Percentiles rank a stretch among this genome's conserved stretches.
Evolutionary conservation across 345 rosid species (phyloP).

Genomic region (Aurinia saxatilis): DNA sequence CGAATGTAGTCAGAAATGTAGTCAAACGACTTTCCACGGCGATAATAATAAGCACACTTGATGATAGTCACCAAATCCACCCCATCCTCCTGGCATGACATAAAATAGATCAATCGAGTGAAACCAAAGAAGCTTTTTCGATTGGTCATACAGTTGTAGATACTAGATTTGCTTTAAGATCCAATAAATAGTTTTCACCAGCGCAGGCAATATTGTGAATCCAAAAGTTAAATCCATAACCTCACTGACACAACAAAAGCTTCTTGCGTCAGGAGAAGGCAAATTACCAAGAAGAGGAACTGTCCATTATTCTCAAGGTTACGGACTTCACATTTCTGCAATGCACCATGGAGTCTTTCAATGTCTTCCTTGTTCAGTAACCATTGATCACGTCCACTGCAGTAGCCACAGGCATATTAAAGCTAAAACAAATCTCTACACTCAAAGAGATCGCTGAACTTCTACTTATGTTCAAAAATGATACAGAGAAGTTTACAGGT

Average conservation of each 20-base stretch:
- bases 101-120: background rate
- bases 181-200: background rate
- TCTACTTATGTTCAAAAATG: background rate
- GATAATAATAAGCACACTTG: conserved; percentile 42
- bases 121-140: background rate
- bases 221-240: background rate
- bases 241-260: background rate
- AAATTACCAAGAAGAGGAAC: conserved; percentile 63
- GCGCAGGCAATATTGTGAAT: background rate
- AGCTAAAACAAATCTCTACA: background rate
- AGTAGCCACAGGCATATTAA: background rate
- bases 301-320: conserved; percentile 47
- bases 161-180: background rate
- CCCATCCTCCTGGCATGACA: conserved; percentile 44
- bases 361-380: conserved; percentile 62
- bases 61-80: conserved; percentile 41
- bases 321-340: conserved; percentile 49
- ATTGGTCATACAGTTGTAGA: background rate
- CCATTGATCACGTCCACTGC: conserved; percentile 67
- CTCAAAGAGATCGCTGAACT: background rate
- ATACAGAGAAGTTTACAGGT: conserved; percentile 4
- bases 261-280: conserved; percentile 7
- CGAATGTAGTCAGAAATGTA: conserved; percentile 42
- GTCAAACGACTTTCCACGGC: conserved; percentile 37
- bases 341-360: conserved; percentile 34